Evolutionary conservation across 2,329 filamentous ascomycete species (phyloP).

Genomic region (Monilinia fructigena): DNA sequence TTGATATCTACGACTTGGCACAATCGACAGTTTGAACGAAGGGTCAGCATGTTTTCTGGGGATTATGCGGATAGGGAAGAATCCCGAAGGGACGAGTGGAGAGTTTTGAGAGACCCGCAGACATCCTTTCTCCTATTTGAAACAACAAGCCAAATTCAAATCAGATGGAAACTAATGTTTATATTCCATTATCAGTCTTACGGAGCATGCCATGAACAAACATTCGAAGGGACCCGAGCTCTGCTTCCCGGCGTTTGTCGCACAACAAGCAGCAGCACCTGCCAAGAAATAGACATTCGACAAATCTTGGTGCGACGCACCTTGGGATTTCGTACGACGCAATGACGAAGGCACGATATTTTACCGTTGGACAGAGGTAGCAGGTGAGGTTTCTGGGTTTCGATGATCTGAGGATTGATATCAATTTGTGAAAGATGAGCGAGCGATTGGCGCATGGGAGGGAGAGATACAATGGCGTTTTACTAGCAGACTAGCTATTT

Average conservation of each 20-base stretch:
- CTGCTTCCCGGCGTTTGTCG: constrained; percentile 58
- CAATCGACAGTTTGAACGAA: not conserved
- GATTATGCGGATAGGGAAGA: not conserved
- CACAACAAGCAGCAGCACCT: constrained; percentile 11
- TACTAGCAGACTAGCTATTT: constrained; percentile 21
- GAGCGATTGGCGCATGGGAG: constrained; percentile 34
- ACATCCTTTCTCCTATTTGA: not conserved
- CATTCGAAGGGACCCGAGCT: constrained; percentile 70
- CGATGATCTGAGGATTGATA: constrained; percentile 14
- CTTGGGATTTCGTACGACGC: constrained; percentile 12
- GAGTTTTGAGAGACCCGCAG: not conserved
- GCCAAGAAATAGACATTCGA: constrained; percentile 22
- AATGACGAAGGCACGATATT: constrained; percentile 18
- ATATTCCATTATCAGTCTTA: constrained; percentile 48
- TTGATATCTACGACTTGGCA: not conserved
- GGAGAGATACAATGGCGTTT: constrained; percentile 28
- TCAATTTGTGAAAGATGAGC: constrained; percentile 18
- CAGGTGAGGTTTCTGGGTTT: constrained; percentile 11
- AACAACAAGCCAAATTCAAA: not conserved
- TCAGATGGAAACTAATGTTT: not conserved
- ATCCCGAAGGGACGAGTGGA: not conserved
- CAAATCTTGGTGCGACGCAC: constrained; percentile 3
- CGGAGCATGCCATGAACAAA: constrained; percentile 72
- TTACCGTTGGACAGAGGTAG: constrained; percentile 20
- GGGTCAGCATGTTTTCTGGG: not conserved